Base-by-base conservation (phyloP, 345 rosid species). In the Punica granatum region DNA sequence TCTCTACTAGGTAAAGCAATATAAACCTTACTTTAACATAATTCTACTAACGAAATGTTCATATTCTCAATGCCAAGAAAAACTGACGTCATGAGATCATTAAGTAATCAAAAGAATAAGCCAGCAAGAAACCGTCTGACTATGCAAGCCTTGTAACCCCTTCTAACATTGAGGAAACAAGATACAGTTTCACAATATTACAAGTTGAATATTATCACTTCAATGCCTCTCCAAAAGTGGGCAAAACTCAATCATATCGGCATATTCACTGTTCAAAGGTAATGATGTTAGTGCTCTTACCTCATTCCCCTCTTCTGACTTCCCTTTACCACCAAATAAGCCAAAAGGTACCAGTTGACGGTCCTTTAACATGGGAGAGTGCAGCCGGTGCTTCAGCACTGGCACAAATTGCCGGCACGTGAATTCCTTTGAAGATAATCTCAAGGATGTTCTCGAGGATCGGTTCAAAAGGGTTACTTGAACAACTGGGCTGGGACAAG, bases 291-390 rank as follows among this genome's bases (percentile, higher is more conserved):
- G 14, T 2, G 2, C 0, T 44, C 63, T 59, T 67, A 83, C 94
- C 85, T 84, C 82, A 3, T 78, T 80, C 63, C 73, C 62, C 25
- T 78, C 73, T 51, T 76, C 83, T 0, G 89, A 69, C 79, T 82
- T 82, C 76, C 74, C 94, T 69, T 86, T 80, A 18, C 88, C 90
- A 30, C 90, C 94, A 70, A 90, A 82, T 32, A 82, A 77, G 75
- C 92, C 85, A 26, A 86, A 78, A 65, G 80, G 72, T 16, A 80
- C 15, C 44, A 63, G 16, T 65, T 49, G 79, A 41, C 32, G 74
- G 65, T 72, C 59, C 48, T 72, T 82, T n/a, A 7, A 23, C 46
- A 44, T 41, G 68, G 75, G 65, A 28, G 54, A 32, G 60, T 21
- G 18, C 33, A n/a, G 71, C 15, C 16, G 64, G 59, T 69, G 77